Percentiles rank a stretch among this genome's conserved stretches.
Conservation (phyloP, 1,284 basidiomycete genomes). For the Ceratobasidium sp. region DNA sequence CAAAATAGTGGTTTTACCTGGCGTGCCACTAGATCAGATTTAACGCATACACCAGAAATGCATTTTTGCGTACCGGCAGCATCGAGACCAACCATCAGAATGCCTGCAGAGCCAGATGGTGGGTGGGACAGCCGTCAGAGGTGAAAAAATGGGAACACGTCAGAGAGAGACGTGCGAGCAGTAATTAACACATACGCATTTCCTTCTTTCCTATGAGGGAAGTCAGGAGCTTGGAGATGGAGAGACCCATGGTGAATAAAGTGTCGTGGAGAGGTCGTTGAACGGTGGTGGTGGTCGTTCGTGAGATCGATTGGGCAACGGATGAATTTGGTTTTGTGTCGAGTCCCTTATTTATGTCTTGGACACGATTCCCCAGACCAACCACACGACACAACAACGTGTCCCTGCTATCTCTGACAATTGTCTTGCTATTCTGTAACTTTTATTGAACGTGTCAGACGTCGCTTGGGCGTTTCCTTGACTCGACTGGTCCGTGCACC, state of each 20-base stretch:
- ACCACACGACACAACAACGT: constrained; percentile 7
- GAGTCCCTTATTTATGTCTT: constrained; percentile 14
- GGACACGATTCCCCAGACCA: background rate
- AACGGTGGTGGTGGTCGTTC: constrained; percentile 24
- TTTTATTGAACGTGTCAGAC: constrained; percentile 27
- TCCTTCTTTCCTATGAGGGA: constrained; percentile 98
- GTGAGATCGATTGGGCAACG: constrained; percentile 32
- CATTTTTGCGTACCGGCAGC: constrained; percentile 70
- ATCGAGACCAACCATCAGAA: constrained; percentile 88
- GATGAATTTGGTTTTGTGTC: constrained; percentile 18
- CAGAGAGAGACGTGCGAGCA: constrained; percentile 32
- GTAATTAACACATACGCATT: constrained; percentile 79
- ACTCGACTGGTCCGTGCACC: constrained; percentile 34
- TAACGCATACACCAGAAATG: background rate
- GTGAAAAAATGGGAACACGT: constrained; percentile 21
- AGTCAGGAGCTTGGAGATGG: constrained; percentile 79
- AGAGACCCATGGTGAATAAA: constrained; percentile 74
- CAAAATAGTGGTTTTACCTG: constrained; percentile 89
- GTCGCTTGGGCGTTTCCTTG: background rate
- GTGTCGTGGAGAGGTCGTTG: constrained; percentile 18
- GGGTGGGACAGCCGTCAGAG: background rate
- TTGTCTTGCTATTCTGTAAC: background rate
- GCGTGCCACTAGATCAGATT: constrained; percentile 12
- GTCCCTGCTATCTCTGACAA: background rate
- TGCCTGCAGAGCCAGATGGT: constrained; percentile 51